Evolutionary conservation across 2,329 filamentous ascomycete species (phyloP).

Genomic region (Pyrenophora tritici-repentis): DNA sequence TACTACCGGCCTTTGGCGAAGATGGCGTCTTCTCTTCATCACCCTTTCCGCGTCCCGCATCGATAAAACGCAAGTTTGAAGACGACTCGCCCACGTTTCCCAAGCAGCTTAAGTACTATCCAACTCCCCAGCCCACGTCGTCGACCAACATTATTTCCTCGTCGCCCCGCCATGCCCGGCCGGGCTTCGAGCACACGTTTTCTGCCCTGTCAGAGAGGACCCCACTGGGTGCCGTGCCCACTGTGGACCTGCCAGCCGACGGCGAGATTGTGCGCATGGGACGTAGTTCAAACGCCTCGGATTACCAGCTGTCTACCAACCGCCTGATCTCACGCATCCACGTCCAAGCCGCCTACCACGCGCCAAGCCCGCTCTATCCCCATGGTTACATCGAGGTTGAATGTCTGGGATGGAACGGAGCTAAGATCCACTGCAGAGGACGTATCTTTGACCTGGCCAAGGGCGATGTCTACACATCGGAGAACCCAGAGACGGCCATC

Average conservation of each 20-base stretch:
- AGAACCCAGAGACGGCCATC: slow-evolving; percentile 85
- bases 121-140: slow-evolving; percentile 91
- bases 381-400: slow-evolving; percentile 82
- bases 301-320: slow-evolving; percentile 91
- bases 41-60: slow-evolving; percentile 66
- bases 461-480: slow-evolving; percentile 86
- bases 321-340: slow-evolving; percentile 92
- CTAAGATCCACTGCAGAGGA: slow-evolving; percentile 89
- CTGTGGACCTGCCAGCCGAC: slow-evolving; percentile 77
- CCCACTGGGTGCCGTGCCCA: slow-evolving; percentile 82
- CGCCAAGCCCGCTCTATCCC: slow-evolving; percentile 68
- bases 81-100: slow-evolving; percentile 55
- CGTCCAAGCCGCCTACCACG: slow-evolving; percentile 82
- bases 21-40: slow-evolving; percentile 76
- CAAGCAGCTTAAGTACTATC: slow-evolving; percentile 71
- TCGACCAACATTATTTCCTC: slow-evolving; percentile 91
- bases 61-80: slow-evolving; percentile 67
- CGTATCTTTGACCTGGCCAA: slow-evolving; percentile 84
- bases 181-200: slow-evolving; percentile 63
- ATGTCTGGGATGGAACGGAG: slow-evolving; percentile 94
- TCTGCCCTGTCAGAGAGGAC: slow-evolving; percentile 72
- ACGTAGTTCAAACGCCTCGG: slow-evolving; percentile 90
- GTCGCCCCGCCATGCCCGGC: slow-evolving; percentile 59
- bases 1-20: slow-evolving; percentile 71
- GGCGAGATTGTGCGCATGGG: slow-evolving; percentile 87